Base-by-base conservation (phyloP, 192 early-diverging fungal species). In the Lunasporangiospora selenospora region DNA sequence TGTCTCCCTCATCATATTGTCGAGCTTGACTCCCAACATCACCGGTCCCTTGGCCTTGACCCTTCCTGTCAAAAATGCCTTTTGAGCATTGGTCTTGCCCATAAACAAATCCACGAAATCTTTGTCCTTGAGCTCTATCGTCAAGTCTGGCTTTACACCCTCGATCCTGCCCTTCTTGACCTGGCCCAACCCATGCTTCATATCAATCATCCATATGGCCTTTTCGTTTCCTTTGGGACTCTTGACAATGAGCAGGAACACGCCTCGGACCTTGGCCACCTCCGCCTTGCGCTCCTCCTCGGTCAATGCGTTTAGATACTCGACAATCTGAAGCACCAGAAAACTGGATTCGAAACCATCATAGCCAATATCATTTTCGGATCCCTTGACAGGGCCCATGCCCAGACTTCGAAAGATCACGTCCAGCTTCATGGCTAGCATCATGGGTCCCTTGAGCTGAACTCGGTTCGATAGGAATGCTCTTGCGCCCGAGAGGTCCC, bases 41-140 rank as follows among this genome's bases (percentile, higher is more conserved):
- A 88, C 82, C 48, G 89, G 83, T 56, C 88, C 89, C 76, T 87
- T 88, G 31, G 85, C 69, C 78, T 95, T 97, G 67, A 92, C 80
- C 77, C 95, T 95, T 30, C 95, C 92, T 26, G 79, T 61, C 91
- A 94, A 91, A 73, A 93, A 97, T 27, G 92, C 88, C 75, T 92
- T 90, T 85, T 97, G 95, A n/a, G 33, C 89, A 39, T 89, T 94
- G 41, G 91, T 56, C 78, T 92, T 93, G 31, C 95, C 95, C 18
- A 79, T 66, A 31, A 89, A 85, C 33, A 98, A 59, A 31, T 89
- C 88, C 24, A 93, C 85, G 83, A 98, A 94, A 65, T 91, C 90
- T 33, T 78, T 78, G 71, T 98, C 95, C 33, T 63, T 78, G 62
- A 95, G 67, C 21, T 69, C 60, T 10, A 97, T 65, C 11, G 80